phyloP scores from a whole-genome alignment of 1,284 basidiomycete species.

The Puccinia hordei region DNA sequence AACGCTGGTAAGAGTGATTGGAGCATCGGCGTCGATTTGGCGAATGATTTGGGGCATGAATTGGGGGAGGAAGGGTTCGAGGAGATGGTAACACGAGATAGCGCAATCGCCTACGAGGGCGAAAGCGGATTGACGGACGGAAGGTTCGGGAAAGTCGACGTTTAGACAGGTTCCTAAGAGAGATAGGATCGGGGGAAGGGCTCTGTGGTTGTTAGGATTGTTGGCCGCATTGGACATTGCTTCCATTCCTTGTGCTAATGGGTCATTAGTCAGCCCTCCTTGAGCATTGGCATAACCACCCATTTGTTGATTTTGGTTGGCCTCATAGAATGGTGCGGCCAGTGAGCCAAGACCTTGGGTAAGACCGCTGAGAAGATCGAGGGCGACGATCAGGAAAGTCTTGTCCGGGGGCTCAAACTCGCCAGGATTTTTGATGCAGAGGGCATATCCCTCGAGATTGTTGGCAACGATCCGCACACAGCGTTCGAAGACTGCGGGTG shows the following conservation, averaged over 20 bases:
- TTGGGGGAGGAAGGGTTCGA: slow-evolving; percentile 78
- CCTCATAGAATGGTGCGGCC: slow-evolving; percentile 70
- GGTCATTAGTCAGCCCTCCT: too few relatives aligned
- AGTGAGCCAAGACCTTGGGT: slow-evolving; percentile 86
- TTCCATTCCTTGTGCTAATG: slow-evolving; percentile 14
- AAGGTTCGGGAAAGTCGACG: slow-evolving; percentile 70
- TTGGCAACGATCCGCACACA: slow-evolving; percentile 83
- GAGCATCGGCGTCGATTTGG: slow-evolving; percentile 87
- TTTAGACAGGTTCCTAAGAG: slow-evolving; percentile 41
- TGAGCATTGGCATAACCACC: slow-evolving; percentile 4
- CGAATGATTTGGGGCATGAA: slow-evolving; percentile 87
- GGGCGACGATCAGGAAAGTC: slow-evolving; percentile 92
- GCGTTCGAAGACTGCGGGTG: slow-evolving; percentile 87
- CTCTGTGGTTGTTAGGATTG: not conserved
- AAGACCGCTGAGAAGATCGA: slow-evolving; percentile 91
- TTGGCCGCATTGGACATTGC: slow-evolving; percentile 2
- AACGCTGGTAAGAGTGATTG: slow-evolving; percentile 88
- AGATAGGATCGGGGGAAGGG: slow-evolving; percentile 30
- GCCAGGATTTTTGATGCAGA: slow-evolving; percentile 79
- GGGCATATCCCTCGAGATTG: slow-evolving; percentile 77
- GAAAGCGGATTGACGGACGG: slow-evolving; percentile 93
- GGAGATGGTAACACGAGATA: slow-evolving; percentile 85
- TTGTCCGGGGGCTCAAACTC: slow-evolving; percentile 81
- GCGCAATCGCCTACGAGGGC: slow-evolving; percentile 96
- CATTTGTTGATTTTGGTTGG: slow-evolving; percentile 50